Evolutionary conservation across 495 filamentous ascomycete genomes (phyloP), one percentile per base, ranked within the genome.

Genomic region (Aspergillus kassunensis): DNA sequence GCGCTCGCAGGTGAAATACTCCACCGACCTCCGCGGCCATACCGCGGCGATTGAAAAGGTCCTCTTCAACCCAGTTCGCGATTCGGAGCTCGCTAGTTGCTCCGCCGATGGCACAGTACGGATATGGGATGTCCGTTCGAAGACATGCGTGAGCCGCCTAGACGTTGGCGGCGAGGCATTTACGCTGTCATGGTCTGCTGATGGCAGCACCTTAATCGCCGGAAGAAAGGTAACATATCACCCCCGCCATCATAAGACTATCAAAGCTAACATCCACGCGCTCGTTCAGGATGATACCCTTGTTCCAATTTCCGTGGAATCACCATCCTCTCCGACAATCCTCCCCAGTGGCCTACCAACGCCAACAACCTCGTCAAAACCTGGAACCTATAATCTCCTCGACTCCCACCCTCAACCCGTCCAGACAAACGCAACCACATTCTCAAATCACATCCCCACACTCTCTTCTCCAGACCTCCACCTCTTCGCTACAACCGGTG

Each of bases 61-160:
- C 2, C 81, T 87, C 4, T 98, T 95, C 73, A 91, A 96, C 59
- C 93, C 93, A 2, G 80, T 81, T 6, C 89, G 87, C 57, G 91
- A 97, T 56, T 86, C 88, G 6, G 90, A 95, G 66, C 72, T 98
- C 4, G 91, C 88, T 34, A 96, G 89, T 58, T 84, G 90, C 55
- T 88, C 88, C 19, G 79, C 75, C 10, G 93, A 97, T 66, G 91
- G 91, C 1, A 85, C 86, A 13, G 87, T 95, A 53, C 83, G 87
- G 53, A 84, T 98, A 56, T 98, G 93, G 93, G 95, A 98, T 64
- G 89, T 95, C 15, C 79, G 91, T 55, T 88, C 80, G 19, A 92
- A 90, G 67, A 79, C 70, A 4, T 89, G 87, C 47, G 79, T 89
- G 30, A 90, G 89, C 58, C 87, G 87, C 53, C 74, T 91, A 2